A percentile compares a stretch with the other conserved stretches of the same genome.
Evolutionary conservation across 345 rosid genomes (phyloP).

Genomic region (Bretschneidera sinensis): DNA sequence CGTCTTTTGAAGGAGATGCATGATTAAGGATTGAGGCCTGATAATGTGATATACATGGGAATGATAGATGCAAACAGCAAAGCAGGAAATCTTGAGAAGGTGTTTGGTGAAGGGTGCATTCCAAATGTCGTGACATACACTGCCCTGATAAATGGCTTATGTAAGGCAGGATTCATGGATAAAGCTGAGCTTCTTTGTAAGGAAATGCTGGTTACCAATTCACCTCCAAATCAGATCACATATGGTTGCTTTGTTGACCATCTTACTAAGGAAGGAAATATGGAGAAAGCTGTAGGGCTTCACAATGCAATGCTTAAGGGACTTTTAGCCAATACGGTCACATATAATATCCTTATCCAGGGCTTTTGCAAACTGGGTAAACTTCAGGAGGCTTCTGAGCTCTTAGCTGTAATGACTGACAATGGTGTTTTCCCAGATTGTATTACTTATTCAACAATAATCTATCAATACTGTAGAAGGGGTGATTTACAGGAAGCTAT

Average conservation of each 20-base stretch:
- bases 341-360: conserved; percentile 69
- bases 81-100: conserved; percentile 64
- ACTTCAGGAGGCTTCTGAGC: conserved; percentile 52
- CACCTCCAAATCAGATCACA: conserved; percentile 70
- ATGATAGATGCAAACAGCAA: conserved; percentile 80
- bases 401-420: conserved; percentile 51
- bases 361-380: conserved; percentile 78
- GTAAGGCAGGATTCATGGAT: conserved; percentile 64
- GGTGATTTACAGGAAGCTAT: conserved; percentile 56
- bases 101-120: conserved; percentile 62
- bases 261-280: conserved; percentile 59
- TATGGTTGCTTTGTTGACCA: conserved; percentile 74
- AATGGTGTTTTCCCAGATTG: conserved; percentile 69
- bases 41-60: conserved; percentile 64
- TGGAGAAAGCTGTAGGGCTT: conserved; percentile 65
- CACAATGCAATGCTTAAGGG: conserved; percentile 63
- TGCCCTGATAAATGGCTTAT: conserved; percentile 73
- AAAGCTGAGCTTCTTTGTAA: conserved; percentile 61
- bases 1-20: conserved; percentile 66
- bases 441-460: conserved; percentile 77
- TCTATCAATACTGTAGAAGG: conserved; percentile 56
- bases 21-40: conserved; percentile 64
- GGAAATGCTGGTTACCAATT: conserved; percentile 43
- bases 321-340: conserved; percentile 56
- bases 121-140: conserved; percentile 84